Base-by-base conservation (phyloP, 73 alveolate species). In the Effrenium voratum region DNA sequence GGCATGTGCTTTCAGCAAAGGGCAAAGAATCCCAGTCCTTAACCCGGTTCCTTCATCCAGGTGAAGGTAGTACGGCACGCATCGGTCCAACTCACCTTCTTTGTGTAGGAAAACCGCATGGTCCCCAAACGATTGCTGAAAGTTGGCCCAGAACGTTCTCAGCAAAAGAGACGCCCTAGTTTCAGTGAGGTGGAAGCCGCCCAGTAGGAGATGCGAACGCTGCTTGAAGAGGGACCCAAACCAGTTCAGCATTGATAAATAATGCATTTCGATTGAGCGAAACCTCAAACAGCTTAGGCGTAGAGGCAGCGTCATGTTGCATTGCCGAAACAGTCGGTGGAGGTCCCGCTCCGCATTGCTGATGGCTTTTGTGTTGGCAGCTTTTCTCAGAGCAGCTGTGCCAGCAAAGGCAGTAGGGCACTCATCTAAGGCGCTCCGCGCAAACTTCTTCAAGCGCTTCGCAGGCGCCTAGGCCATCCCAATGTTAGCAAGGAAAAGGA, bases 381-480 rank as follows among this genome's bases (percentile, higher is more conserved):
- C 93, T 34, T 13, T 10, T 60, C 49, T 32, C 50, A 82, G 43
- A 12, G 41, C 76, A 13, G 49, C 30, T 1, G 73, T n/a, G 36
- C 38, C 30, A 45, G 34, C 63, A 16, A 26, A 41, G 43, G 22
- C 59, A 41, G 19, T n/a, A 40, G 66, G 66, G 28, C 46, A n/a
- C 26, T 82, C 93, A 50, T 8, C 76, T 38, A 82, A 19, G 77
- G 80, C 93, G 34, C 57, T 47, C 4, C 41, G 50, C 0, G 80
- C 80, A 10, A 55, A 28, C 60, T 59, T 70, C 36, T 85, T 85
- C 46, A 55, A 41, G 6, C 59, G 46, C 10, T 38, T 38, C 19
- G 63, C 93, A 22, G 93, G 81, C 19, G 93, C 93, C 93, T 85
- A 36, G 68, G 93, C 36, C 40, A 16, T n/a, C n/a, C n/a, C n/a